A percentile compares a stretch with the other conserved stretches of the same genome.
Conservation (phyloP, 2,329 filamentous ascomycete genomes). For the Pseudogymnoascus sp. region DNA sequence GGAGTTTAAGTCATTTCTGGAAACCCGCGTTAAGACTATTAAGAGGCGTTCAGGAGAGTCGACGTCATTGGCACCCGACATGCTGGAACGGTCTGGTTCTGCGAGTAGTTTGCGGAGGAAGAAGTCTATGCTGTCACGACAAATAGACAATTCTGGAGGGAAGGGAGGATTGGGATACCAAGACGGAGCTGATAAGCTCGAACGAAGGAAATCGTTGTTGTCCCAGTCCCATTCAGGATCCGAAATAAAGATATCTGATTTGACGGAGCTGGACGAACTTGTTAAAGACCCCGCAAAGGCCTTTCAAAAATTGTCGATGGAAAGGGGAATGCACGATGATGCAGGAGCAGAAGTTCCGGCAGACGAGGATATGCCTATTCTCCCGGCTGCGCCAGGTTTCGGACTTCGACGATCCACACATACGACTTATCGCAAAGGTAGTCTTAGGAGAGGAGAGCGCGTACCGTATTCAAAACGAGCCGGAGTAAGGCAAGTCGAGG, state of each 20-base stretch:
- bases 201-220: constrained; percentile 61
- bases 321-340: constrained; percentile 20
- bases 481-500: constrained; percentile 54
- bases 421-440: constrained; percentile 85
- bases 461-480: constrained; percentile 68
- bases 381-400: constrained; percentile 67
- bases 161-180: constrained; percentile 58
- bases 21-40: constrained; percentile 86
- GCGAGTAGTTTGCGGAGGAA: constrained; percentile 66
- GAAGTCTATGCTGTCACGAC: constrained; percentile 90
- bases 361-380: constrained; percentile 73
- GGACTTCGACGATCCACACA: constrained; percentile 83
- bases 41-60: constrained; percentile 73
- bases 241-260: constrained; percentile 54
- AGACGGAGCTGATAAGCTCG: constrained; percentile 75
- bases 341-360: constrained; percentile 31
- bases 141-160: constrained; percentile 68
- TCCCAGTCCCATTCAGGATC: constrained; percentile 39
- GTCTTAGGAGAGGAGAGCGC: constrained; percentile 71
- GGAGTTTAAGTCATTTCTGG: constrained; percentile 94
- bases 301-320: constrained; percentile 57
- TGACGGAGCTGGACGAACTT: constrained; percentile 67
- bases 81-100: constrained; percentile 47
- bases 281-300: constrained; percentile 71
- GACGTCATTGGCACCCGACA: constrained; percentile 51